Evolutionary conservation across 2,329 filamentous ascomycete genomes (phyloP).

Genomic region (Scedosporium aurantiacum): DNA sequence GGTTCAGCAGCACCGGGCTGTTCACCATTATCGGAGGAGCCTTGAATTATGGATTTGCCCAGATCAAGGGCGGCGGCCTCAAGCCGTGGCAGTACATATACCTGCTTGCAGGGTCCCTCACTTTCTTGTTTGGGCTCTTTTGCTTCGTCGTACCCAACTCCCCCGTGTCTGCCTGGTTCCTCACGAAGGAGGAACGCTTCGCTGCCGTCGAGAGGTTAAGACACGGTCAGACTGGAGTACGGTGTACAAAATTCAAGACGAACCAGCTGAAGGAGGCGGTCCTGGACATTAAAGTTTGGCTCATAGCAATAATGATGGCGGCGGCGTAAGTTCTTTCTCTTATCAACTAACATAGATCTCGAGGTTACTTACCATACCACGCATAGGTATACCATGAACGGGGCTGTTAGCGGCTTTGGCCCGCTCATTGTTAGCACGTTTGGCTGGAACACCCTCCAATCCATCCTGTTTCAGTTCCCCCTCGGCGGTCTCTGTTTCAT

Average conservation of each 20-base stretch:
- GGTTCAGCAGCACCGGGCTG: conserved; percentile 50
- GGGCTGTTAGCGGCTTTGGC: conserved; percentile 59
- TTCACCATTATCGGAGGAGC: conserved; percentile 53
- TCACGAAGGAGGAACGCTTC: conserved; percentile 49
- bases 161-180: conserved; percentile 58
- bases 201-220: conserved; percentile 54
- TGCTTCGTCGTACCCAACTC: conserved; percentile 58
- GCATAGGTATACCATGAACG: conserved; percentile 52
- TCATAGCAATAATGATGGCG: conserved; percentile 57
- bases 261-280: conserved; percentile 47
- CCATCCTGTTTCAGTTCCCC: conserved; percentile 66
- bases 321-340: conserved; percentile 29
- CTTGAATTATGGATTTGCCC: conserved; percentile 57
- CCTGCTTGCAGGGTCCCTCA: conserved; percentile 51
- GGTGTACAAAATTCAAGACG: conserved; percentile 48
- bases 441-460: conserved; percentile 50
- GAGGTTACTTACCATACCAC: not conserved
- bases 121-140: conserved; percentile 51
- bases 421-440: conserved; percentile 63
- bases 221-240: conserved; percentile 50
- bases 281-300: conserved; percentile 50
- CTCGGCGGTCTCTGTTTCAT: conserved; percentile 58
- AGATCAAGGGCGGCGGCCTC: conserved; percentile 42
- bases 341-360: not conserved
- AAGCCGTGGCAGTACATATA: conserved; percentile 63